Evolutionary conservation across 2,329 filamentous ascomycete species (phyloP).

Genomic region (Colletotrichum orbiculare): DNA sequence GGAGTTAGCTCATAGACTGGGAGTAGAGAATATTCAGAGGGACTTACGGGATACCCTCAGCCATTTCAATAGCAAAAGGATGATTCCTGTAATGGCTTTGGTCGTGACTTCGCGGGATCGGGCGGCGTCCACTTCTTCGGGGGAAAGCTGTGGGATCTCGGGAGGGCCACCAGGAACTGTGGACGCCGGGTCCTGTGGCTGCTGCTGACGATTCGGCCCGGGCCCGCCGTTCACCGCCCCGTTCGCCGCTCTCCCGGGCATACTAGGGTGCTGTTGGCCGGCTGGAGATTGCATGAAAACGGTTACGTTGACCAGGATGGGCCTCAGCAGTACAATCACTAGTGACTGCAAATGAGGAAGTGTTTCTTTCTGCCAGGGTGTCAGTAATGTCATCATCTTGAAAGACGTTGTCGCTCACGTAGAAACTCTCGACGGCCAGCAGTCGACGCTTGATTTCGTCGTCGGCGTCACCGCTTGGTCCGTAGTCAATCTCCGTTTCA

Average conservation of each 20-base stretch:
- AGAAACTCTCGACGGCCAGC: constrained; percentile 82
- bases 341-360: constrained; percentile 91
- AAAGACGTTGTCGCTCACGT: constrained; percentile 68
- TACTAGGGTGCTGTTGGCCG: constrained; percentile 56
- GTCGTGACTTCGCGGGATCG: constrained; percentile 87
- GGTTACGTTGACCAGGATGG: constrained; percentile 89
- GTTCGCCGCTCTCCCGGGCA: constrained; percentile 51
- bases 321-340: constrained; percentile 91
- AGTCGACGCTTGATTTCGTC: constrained; percentile 73
- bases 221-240: constrained; percentile 54
- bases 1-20: not conserved
- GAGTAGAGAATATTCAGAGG: constrained; percentile 33
- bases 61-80: constrained; percentile 94
- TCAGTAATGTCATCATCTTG: constrained; percentile 37
- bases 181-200: constrained; percentile 39
- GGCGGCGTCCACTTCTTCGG: constrained; percentile 84
- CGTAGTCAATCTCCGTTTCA: constrained; percentile 56
- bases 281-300: constrained; percentile 72
- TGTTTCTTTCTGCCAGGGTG: constrained; percentile 68
- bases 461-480: constrained; percentile 61
- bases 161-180: constrained; percentile 38
- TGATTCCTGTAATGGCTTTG: constrained; percentile 90
- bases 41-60: constrained; percentile 89
- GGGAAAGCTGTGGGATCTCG: constrained; percentile 60
- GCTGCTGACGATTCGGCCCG: constrained; percentile 44